phyloP scores from a whole-genome alignment of 2,329 filamentous ascomycete species.

The Mollisia scopiformis region DNA sequence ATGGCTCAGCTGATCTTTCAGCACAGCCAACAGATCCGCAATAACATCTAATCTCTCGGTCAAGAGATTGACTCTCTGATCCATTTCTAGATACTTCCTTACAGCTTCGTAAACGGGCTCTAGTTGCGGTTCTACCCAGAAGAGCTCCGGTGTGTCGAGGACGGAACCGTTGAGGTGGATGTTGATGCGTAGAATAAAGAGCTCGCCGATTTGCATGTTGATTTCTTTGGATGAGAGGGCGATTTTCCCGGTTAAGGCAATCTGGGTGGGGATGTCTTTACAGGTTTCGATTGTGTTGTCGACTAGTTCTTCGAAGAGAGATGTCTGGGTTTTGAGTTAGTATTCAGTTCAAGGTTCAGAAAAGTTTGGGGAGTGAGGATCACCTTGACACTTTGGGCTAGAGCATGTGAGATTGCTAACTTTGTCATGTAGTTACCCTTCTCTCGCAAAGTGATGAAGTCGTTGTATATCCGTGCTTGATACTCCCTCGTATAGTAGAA shows the following conservation, averaged over 20 bases:
- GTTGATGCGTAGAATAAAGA: constrained; percentile 96
- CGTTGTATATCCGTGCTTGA: constrained; percentile 98
- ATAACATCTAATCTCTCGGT: constrained; percentile 93
- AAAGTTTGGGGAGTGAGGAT: constrained; percentile 1
- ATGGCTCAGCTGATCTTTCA: constrained; percentile 95
- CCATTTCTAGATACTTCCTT: constrained; percentile 95
- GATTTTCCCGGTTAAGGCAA: constrained; percentile 90
- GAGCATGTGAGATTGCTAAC: constrained; percentile 90
- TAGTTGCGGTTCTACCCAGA: constrained; percentile 97
- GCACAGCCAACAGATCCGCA: constrained; percentile 85
- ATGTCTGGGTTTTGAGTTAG: constrained; percentile 63
- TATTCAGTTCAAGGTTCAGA: not conserved
- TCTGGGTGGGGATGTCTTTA: constrained; percentile 90
- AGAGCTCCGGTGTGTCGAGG: constrained; percentile 93
- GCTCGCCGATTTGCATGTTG: constrained; percentile 99
- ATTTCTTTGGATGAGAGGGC: constrained; percentile 86
- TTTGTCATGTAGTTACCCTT: constrained; percentile 99
- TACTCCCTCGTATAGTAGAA: constrained; percentile 99
- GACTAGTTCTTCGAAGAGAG: constrained; percentile 92
- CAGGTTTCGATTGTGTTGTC: constrained; percentile 92
- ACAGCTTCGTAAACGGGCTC: constrained; percentile 97
- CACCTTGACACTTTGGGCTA: constrained; percentile 94
- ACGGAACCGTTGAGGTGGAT: constrained; percentile 98
- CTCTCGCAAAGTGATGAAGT: constrained; percentile 93
- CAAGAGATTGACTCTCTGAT: constrained; percentile 86